These are phyloP conservation scores for Brettanomyces nanus DNA, from an alignment of 805 yeast genomes.

Conservation along the genomic window DNA sequence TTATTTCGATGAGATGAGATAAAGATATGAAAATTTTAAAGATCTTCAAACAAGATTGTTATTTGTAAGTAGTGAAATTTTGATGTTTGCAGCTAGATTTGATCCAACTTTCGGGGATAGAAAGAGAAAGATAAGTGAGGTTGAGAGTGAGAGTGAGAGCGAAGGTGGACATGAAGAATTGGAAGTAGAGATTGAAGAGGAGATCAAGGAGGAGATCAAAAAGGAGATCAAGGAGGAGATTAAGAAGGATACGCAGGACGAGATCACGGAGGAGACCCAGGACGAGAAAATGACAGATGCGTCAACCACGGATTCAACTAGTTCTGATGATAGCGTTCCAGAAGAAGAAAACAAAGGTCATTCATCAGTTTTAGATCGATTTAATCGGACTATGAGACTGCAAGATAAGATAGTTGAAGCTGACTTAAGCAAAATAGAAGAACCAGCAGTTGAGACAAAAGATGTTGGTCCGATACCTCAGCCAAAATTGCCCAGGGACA, in stretches of 20 bases:
- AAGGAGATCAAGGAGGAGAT: neutral
- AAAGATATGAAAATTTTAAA: no score
- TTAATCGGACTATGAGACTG: constrained; percentile 32
- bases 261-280: constrained; percentile 13
- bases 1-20: no score
- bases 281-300: constrained; percentile 4
- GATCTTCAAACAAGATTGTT: no score
- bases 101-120: constrained; percentile 36
- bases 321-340: neutral
- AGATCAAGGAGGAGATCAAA: constrained; percentile 10
- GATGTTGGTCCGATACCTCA: constrained; percentile 76
- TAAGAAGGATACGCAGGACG: neutral
- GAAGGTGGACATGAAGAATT: constrained; percentile 15
- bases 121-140: constrained; percentile 14
- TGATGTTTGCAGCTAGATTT: constrained; percentile 65
- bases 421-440: constrained; percentile 11
- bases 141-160: constrained; percentile 13
- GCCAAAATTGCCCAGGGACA: constrained; percentile 58
- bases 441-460: constrained; percentile 23
- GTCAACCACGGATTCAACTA: neutral
- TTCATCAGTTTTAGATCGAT: constrained; percentile 43
- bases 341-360: constrained; percentile 30
- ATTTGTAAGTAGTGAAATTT: no score
- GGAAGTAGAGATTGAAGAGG: constrained; percentile 10
- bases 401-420: constrained; percentile 14